phyloP scores from a whole-genome alignment of 2,329 filamentous ascomycete species.

The Aspergillus sp. region DNA sequence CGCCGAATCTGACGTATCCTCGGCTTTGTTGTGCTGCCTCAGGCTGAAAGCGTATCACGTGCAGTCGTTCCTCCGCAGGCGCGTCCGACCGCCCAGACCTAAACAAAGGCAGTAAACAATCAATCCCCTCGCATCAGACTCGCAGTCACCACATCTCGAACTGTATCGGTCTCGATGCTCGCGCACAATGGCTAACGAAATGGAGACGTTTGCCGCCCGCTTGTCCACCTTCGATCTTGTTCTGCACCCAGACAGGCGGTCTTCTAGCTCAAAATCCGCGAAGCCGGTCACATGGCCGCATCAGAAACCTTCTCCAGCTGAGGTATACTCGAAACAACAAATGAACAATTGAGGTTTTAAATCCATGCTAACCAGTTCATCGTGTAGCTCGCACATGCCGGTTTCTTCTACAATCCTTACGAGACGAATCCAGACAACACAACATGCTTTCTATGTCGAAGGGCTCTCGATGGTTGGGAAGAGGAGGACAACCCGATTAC shows the following conservation, averaged over 20 bases:
- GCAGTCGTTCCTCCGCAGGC: constrained; percentile 16
- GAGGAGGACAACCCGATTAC: constrained; percentile 75
- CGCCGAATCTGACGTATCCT: constrained; percentile 22
- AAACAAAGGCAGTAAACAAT: constrained; percentile 27
- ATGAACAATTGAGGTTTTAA: constrained; percentile 12
- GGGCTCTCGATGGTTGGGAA: constrained; percentile 90
- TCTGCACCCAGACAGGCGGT: constrained; percentile 63
- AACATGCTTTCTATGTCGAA: constrained; percentile 81
- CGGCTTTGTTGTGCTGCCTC: constrained; percentile 4
- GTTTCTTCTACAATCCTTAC: constrained; percentile 84
- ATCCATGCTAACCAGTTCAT: not conserved
- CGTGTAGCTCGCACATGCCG: constrained; percentile 77
- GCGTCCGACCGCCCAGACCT: constrained; percentile 20
- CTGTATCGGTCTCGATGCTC: constrained; percentile 11
- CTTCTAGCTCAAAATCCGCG: constrained; percentile 62
- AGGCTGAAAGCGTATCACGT: constrained; percentile 13
- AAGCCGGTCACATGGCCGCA: constrained; percentile 74
- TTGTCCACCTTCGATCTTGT: constrained; percentile 74
- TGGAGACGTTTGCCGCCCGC: constrained; percentile 70
- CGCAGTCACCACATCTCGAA: not conserved
- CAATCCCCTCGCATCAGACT: not conserved
- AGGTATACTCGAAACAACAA: constrained; percentile 48
- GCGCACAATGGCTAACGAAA: constrained; percentile 35
- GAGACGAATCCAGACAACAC: constrained; percentile 80
- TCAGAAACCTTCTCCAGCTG: constrained; percentile 61